phyloP scores from a whole-genome alignment of 805 yeast genomes.

The Starmerella floricola region DNA sequence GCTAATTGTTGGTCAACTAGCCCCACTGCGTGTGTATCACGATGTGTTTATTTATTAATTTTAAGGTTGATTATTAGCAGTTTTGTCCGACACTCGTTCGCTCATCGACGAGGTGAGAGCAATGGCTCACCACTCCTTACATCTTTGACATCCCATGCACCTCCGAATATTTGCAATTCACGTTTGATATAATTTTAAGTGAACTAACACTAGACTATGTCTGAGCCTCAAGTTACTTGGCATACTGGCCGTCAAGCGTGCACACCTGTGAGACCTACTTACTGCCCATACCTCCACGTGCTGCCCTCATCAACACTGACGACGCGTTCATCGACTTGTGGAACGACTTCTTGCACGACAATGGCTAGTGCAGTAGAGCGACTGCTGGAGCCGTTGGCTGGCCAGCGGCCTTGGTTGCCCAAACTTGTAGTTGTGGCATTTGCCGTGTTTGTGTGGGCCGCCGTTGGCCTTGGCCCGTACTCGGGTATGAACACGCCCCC shows the following conservation, averaged over 20 bases:
- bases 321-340: background rate
- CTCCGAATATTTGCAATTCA: too few species aligned
- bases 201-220: too few species aligned
- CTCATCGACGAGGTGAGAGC: too few species aligned
- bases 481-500: conserved; percentile 68
- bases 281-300: background rate
- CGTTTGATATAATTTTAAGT: too few species aligned
- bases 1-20: too few species aligned
- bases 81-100: too few species aligned
- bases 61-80: too few species aligned
- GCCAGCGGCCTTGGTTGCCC: conserved; percentile 67
- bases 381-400: conserved; percentile 11
- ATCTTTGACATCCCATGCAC: too few species aligned
- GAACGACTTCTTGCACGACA: too few species aligned
- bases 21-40: background rate
- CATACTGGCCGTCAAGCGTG: background rate
- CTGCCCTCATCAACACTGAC: background rate
- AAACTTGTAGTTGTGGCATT: conserved; percentile 46
- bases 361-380: conserved; percentile 3
- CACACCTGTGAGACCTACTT: background rate
- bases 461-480: conserved; percentile 78
- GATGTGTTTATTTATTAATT: background rate
- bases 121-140: too few species aligned
- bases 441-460: conserved; percentile 65
- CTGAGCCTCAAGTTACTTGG: too few species aligned